Evolutionary conservation across 2,329 filamentous ascomycete genomes (phyloP), one percentile per base, ranked within the genome.

Genomic region (Botrytis hyacinthi): DNA sequence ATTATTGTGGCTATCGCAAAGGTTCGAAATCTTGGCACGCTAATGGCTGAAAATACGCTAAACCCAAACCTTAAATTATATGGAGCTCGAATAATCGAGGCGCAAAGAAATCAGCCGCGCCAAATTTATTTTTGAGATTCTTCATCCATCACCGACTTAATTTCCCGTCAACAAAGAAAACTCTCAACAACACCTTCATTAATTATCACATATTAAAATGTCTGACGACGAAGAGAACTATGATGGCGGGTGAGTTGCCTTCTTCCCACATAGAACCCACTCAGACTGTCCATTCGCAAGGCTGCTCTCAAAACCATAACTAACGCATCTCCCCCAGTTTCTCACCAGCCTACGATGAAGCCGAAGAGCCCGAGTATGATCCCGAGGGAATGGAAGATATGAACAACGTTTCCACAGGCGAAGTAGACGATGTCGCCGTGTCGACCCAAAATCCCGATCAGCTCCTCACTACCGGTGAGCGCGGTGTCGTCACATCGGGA

Each of bases 211-310:
- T 35, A 44, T n/a, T 69, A 76, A 77, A 8, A 93, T 94, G 92
- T 94, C 91, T 83, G 91, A 93, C 84, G 91, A 90, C 84, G 91
- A 75, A 48, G 76, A 74, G 69, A 74, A 69, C 29, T 62, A 75
- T 59, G 72, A 72, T 57, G 75, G 74, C 37, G 75, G 74, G 75
- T 76, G 63, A 71, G 72, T 68, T 57, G 4, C 14, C 35, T 20
- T 63, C 32, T 26, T 26, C 29, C n/a, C 4, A 37, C 40, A 3
- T 40, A 59, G n/a, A 54, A 42, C 29, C 8, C 22, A 22, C 29
- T 32, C 18, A 7, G 29, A 20, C 57, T 14, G 22, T 26, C 29
- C 48, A 42, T 29, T n/a, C 48, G 32, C 61, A 54, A 72, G 59
- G 37, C 42, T 57, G 29, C n/a, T 40, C 37, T 37, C 18, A 20